Percentiles rank a stretch among this genome's conserved stretches.
phyloP scores from a whole-genome alignment of 2,329 filamentous ascomycete genomes.

The Knoxdaviesia capensis region DNA sequence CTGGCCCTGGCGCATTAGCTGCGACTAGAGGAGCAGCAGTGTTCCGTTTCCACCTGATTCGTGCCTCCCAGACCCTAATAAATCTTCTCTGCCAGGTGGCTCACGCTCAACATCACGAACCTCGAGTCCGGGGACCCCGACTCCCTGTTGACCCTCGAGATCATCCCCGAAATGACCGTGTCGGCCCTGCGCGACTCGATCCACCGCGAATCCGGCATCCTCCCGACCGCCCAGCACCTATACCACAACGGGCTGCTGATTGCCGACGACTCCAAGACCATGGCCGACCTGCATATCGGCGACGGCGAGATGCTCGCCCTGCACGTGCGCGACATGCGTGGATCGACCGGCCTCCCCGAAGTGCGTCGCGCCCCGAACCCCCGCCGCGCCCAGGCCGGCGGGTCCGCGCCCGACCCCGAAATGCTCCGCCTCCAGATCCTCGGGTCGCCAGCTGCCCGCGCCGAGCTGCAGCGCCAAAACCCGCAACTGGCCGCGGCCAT shows the following conservation, averaged over 20 bases:
- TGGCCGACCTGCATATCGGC: constrained; percentile 59
- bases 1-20: no score
- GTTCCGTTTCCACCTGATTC: neutral
- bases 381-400: constrained; percentile 8
- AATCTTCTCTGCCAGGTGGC: constrained; percentile 37
- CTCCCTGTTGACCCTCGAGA: constrained; percentile 63
- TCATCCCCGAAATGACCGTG: constrained; percentile 65
- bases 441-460: constrained; percentile 52
- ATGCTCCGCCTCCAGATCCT: constrained; percentile 65
- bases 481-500: constrained; percentile 61
- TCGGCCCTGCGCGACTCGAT: constrained; percentile 75
- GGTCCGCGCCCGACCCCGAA: constrained; percentile 46
- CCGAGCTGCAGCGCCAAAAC: constrained; percentile 49
- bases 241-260: constrained; percentile 80
- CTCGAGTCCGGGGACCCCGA: constrained; percentile 46
- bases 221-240: constrained; percentile 56
- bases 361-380: constrained; percentile 4
- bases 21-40: neutral
- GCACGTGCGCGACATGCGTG: constrained; percentile 46
- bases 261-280: constrained; percentile 55
- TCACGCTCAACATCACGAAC: constrained; percentile 70
- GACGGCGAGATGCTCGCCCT: constrained; percentile 89
- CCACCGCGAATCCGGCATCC: constrained; percentile 61
- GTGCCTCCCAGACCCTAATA: neutral
- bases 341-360: constrained; percentile 20